phyloP scores from a whole-genome alignment of 768 basidiomycete species.

The Lactifluus rugatus region DNA sequence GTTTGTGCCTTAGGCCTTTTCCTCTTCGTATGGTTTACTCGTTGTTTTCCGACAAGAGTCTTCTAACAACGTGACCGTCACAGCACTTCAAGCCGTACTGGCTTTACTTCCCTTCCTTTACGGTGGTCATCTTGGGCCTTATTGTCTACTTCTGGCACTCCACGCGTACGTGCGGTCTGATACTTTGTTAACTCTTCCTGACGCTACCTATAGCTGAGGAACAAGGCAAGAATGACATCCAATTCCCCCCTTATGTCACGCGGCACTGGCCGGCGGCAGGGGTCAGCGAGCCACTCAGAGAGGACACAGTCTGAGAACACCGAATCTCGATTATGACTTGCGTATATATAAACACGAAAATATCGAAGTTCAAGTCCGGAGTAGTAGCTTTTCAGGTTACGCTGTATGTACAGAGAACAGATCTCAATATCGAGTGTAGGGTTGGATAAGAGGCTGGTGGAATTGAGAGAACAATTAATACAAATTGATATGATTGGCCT shows the following conservation, averaged over 20 bases:
- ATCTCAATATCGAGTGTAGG: conserved; percentile 22
- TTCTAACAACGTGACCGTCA: background rate
- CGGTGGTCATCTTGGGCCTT: conserved; percentile 58
- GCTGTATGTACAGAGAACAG: background rate
- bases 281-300: background rate
- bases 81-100: conserved; percentile 79
- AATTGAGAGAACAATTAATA: background rate
- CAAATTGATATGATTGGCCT: background rate
- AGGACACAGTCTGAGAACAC: background rate
- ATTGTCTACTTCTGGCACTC: conserved; percentile 82
- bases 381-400: background rate
- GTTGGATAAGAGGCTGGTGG: background rate
- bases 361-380: background rate
- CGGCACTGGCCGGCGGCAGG: conserved; percentile 9
- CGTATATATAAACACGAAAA: background rate
- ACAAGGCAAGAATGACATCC: conserved; percentile 54
- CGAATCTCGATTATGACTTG: background rate
- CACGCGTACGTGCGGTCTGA: conserved; percentile 47
- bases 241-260: conserved; percentile 48
- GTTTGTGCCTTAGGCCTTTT: conserved; percentile 32
- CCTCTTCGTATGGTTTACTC: conserved; percentile 36
- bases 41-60: background rate
- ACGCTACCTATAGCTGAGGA: conserved; percentile 48
- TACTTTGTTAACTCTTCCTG: background rate
- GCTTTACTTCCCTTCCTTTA: conserved; percentile 80